Evolutionary conservation across 2,329 filamentous ascomycete species (phyloP).

Genomic region (Xylariaceae sp.): DNA sequence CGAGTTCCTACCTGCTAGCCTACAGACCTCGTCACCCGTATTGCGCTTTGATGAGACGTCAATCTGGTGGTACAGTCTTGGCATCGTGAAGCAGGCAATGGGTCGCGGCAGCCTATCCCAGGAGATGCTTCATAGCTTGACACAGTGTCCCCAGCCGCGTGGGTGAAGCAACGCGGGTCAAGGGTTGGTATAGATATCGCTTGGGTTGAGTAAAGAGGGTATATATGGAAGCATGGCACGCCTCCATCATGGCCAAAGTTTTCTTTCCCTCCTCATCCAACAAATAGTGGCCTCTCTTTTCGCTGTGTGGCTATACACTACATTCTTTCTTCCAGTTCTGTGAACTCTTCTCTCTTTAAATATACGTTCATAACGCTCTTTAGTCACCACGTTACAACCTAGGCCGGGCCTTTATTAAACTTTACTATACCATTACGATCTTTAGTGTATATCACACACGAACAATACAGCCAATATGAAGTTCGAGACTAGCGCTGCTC

Average conservation of each 20-base stretch:
- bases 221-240: conserved; percentile 19
- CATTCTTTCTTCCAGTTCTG: conserved; percentile 30
- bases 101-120: no score
- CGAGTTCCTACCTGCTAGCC: no score
- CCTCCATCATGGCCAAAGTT: background rate
- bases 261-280: conserved; percentile 19
- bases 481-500: conserved; percentile 25
- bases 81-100: conserved; percentile 3
- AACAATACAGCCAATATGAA: conserved; percentile 25
- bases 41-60: conserved; percentile 18
- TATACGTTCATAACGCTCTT: conserved; percentile 21
- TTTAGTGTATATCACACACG: conserved; percentile 4
- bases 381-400: conserved; percentile 17
- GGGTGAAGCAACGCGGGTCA: no score
- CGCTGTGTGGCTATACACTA: conserved; percentile 8
- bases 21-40: no score
- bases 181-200: no score
- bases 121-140: conserved; percentile 3
- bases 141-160: background rate
- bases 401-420: conserved; percentile 25
- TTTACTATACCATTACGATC: conserved; percentile 4
- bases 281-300: conserved; percentile 22
- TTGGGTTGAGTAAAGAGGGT: conserved; percentile 4
- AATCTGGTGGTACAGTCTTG: conserved; percentile 15
- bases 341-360: conserved; percentile 21